Conservation (phyloP, 2,329 filamentous ascomycete genomes). For the Emergomyces pasteurianus region DNA sequence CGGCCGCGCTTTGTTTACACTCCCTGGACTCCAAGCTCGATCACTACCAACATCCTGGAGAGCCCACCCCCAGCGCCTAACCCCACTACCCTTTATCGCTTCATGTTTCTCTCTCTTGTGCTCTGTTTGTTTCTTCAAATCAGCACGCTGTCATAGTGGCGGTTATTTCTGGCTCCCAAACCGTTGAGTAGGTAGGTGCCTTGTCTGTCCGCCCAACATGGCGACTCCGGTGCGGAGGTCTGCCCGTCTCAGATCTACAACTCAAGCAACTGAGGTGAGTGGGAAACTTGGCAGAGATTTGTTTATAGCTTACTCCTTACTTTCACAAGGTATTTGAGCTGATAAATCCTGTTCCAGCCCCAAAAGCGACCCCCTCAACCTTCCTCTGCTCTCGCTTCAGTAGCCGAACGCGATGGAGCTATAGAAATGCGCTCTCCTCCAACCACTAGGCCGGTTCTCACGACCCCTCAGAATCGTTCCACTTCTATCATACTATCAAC, state of each 20-base stretch:
- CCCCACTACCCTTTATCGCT: not conserved
- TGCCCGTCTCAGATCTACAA: constrained; percentile 2
- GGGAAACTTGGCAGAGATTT: not conserved
- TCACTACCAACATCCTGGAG: not conserved
- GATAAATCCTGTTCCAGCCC: not conserved
- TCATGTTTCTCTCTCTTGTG: not conserved
- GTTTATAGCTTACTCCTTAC: not conserved
- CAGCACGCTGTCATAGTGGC: not conserved
- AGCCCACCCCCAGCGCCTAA: not conserved
- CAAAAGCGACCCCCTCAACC: constrained; percentile 14
- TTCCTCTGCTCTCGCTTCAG: constrained; percentile 28
- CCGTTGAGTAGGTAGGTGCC: not conserved
- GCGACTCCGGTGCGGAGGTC: constrained; percentile 3
- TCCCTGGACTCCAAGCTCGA: not conserved
- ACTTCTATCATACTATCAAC: constrained; percentile 19
- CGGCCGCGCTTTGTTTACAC: constrained; percentile 2
- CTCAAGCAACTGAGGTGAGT: constrained; percentile 3
- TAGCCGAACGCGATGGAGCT: constrained; percentile 37
- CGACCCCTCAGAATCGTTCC: constrained; percentile 18
- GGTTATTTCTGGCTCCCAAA: not conserved
- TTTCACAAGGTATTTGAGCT: not conserved
- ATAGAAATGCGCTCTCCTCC: constrained; percentile 21
- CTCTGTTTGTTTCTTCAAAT: not conserved
- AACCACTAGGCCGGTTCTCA: constrained; percentile 10
- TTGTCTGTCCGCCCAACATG: not conserved